These are phyloP conservation scores for Xylaria intraflava DNA, from an alignment of 495 filamentous ascomycete genomes.

Conservation along the genomic window DNA sequence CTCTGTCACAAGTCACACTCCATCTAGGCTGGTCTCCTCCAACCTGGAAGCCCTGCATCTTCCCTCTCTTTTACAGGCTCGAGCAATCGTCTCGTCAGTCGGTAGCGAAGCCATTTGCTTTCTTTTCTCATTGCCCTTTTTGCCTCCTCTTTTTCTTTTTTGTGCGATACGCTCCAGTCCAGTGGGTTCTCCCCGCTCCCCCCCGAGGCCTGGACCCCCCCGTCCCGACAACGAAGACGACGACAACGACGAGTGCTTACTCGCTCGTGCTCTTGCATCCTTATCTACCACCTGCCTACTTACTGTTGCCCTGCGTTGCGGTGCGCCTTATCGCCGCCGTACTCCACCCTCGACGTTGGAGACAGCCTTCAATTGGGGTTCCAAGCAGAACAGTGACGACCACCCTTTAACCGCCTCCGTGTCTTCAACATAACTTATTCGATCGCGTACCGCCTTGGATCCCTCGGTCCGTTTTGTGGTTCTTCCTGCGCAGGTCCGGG, in stretches of 20 bases:
- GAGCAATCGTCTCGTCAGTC: background rate
- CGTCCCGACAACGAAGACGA: constrained; percentile 1
- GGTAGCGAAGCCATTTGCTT: constrained; percentile 1
- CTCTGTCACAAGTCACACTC: background rate
- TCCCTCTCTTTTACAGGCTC: constrained; percentile 1
- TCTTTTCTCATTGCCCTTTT: constrained; percentile 7
- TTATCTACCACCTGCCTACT: background rate
- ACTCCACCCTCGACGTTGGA: background rate
- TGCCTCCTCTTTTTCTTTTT: background rate
- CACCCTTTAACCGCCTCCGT: background rate
- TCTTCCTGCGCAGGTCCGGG: constrained; percentile 10
- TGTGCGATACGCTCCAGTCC: background rate
- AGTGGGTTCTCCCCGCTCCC: background rate
- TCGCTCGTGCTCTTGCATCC: background rate
- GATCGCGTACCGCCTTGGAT: constrained; percentile 1
- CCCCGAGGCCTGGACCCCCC: background rate
- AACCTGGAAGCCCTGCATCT: background rate
- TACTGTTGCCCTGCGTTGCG: background rate
- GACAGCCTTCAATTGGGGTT: background rate
- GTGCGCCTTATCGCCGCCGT: constrained; percentile 10
- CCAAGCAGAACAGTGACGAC: background rate
- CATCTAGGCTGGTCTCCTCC: background rate
- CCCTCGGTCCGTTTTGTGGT: background rate
- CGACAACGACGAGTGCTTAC: background rate
- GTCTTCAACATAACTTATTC: constrained; percentile 1